Conservation (phyloP, 495 filamentous ascomycete species). For the Aspergillus homomorphus region DNA sequence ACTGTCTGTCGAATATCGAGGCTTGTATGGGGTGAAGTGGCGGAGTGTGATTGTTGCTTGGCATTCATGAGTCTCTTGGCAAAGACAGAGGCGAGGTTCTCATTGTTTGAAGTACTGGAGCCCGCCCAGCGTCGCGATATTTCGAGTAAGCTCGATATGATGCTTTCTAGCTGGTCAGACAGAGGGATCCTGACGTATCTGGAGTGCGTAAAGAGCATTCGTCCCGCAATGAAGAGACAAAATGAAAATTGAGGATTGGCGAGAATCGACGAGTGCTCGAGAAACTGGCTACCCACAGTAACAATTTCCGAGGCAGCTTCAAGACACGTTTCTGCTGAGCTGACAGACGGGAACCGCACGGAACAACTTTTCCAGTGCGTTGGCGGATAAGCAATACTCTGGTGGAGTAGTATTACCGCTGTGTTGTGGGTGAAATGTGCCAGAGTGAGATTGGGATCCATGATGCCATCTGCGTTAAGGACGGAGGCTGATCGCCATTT, state of each 20-base stretch:
- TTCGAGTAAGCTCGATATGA: constrained; percentile 28
- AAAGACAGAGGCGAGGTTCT: constrained; percentile 35
- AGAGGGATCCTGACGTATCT: constrained; percentile 23
- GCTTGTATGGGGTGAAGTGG: constrained; percentile 12
- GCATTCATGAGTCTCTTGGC: constrained; percentile 30
- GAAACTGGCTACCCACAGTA: constrained; percentile 20
- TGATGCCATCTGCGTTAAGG: constrained; percentile 18
- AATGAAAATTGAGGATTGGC: constrained; percentile 28
- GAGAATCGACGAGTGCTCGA: constrained; percentile 18
- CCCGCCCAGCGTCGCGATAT: constrained; percentile 36
- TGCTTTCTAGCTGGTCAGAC: constrained; percentile 21
- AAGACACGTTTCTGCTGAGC: constrained; percentile 24
- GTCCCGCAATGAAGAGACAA: constrained; percentile 28
- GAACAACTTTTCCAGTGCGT: constrained; percentile 18
- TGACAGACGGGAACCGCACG: constrained; percentile 19
- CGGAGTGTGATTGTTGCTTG: constrained; percentile 13
- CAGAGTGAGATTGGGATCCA: constrained; percentile 27
- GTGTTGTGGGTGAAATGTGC: constrained; percentile 29
- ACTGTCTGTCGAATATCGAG: constrained; percentile 36
- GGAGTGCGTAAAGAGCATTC: constrained; percentile 33
- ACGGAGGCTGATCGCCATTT: constrained; percentile 21
- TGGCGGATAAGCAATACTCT: constrained; percentile 25
- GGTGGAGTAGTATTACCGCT: constrained; percentile 24
- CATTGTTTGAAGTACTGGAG: constrained; percentile 9
- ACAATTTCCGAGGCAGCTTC: constrained; percentile 25